Base-by-base conservation (phyloP, 805 yeast species). In the Candida xiaguanensis region DNA sequence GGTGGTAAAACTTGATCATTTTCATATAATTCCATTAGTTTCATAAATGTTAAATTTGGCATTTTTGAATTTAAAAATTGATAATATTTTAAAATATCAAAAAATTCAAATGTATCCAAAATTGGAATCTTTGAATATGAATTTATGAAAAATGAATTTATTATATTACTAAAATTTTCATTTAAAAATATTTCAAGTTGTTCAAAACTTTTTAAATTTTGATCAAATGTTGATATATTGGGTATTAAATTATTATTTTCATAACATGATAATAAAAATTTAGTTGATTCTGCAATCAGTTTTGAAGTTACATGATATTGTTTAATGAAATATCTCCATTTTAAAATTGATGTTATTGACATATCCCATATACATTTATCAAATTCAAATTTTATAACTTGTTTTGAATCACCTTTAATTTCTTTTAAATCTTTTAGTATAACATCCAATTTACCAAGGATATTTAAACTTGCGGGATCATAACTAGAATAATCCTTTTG, bases 91-190 rank as follows among this genome's bases (percentile, higher is more conserved):
- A 63, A 43, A 19, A 52, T 46, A 40, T 62, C 69, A 31, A 63
- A 40, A 12, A 65, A 46, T n/a, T 48, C 46, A 8, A 58, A 40
- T 22, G 53, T 50, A 40, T 63, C 63, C 12, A 65, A 38, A 6
- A 61, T 49, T 2, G 69, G 70, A 11, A 57, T 47, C 40, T 63
- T 63, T 5, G 67, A 48, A 40, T 63, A 61, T 32, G 60, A 59
- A 38, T 60, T 55, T 22, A 58, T 38, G 31, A 65, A 53, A 36
- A 56, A 65, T 12, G 63, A 57, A 40, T 55, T 56, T 31, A 59
- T 40, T 20, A 58, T 42, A 9, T 16, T 29, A 11, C 54, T 31
- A 28, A 55, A 51, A 15, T 46, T 42, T n/a, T 19, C 27, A 18
- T 24, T 40, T 17, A 63, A 38, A 5, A 53, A 41, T 13, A n/a